These are phyloP conservation scores for Eleusine indica DNA, from an alignment of 176 grass and related monocot genomes.

Conservation along the genomic window DNA sequence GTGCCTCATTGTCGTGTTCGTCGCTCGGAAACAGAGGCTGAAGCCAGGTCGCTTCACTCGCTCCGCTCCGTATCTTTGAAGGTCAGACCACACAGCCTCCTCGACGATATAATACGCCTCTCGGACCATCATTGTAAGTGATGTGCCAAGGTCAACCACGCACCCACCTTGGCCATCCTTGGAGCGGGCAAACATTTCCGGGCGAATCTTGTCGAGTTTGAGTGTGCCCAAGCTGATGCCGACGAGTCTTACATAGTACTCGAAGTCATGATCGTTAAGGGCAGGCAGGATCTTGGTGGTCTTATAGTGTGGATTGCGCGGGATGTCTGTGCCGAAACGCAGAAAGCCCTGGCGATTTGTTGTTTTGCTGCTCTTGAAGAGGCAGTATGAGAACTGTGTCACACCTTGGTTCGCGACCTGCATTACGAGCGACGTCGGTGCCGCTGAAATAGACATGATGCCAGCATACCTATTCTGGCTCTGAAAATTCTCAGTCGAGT, in stretches of 20 bases:
- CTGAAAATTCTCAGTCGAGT: not conserved
- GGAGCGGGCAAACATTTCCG: not conserved
- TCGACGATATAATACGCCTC: not conserved
- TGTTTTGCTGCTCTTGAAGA: not conserved
- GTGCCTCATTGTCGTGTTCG: not conserved
- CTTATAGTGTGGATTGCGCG: not conserved
- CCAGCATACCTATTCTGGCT: not conserved
- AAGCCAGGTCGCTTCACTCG: not conserved
- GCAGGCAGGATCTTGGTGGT: not conserved
- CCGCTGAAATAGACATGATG: not conserved
- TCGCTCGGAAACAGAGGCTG: not conserved
- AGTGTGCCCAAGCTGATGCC: not conserved
- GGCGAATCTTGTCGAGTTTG: not conserved
- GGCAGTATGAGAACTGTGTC: not conserved
- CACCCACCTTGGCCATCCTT: not conserved
- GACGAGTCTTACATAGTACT: not conserved
- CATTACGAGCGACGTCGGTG: not conserved
- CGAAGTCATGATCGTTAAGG: not conserved
- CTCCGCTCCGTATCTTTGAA: not conserved
- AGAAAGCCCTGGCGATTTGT: not conserved
- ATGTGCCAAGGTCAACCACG: not conserved
- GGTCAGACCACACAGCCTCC: not conserved
- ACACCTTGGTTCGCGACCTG: not conserved
- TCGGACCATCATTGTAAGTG: not conserved
- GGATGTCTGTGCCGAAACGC: not conserved